A percentile compares a stretch with the other conserved stretches of the same genome.
Evolutionary conservation across 208 protist species (phyloP).

Genomic region (Novymonas esmeraldas): DNA sequence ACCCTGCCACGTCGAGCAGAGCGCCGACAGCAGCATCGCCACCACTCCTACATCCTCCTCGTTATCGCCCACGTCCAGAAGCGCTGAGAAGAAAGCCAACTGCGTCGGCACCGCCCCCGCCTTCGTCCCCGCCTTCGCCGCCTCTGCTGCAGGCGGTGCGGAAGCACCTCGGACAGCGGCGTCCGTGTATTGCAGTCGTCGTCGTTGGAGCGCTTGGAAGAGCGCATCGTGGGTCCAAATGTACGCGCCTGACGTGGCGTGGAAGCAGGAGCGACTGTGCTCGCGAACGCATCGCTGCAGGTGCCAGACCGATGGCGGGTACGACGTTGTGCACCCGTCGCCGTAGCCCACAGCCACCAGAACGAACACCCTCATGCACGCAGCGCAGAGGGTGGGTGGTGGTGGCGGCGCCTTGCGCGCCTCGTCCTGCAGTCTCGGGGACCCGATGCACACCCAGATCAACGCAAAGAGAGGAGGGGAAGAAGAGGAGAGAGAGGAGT

Average conservation of each 20-base stretch:
- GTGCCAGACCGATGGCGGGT: constrained; percentile 36
- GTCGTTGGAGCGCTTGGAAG: constrained; percentile 19
- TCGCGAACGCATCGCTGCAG: constrained; percentile 15
- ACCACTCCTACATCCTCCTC: constrained; percentile 29
- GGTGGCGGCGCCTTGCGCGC: no score
- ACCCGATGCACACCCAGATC: no score
- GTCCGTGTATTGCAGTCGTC: no score
- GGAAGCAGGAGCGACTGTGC: constrained; percentile 7
- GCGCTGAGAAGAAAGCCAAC: constrained; percentile 22
- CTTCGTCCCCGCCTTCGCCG: no score
- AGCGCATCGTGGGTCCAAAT: constrained; percentile 19
- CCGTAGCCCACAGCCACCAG: constrained; percentile 19
- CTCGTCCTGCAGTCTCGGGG: no score
- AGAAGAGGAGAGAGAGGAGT: no score
- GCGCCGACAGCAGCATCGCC: constrained; percentile 17
- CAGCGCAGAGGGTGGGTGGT: background rate
- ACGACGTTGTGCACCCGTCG: background rate
- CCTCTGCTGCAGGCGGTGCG: no score
- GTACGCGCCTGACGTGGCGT: constrained; percentile 24
- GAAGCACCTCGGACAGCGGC: no score
- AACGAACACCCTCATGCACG: constrained; percentile 28
- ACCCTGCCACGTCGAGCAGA: constrained; percentile 19
- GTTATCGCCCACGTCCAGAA: constrained; percentile 21
- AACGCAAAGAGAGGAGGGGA: no score
- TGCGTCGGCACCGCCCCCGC: background rate